phyloP scores from a whole-genome alignment of 768 basidiomycete species.

The Pisolithus tinctorius region DNA sequence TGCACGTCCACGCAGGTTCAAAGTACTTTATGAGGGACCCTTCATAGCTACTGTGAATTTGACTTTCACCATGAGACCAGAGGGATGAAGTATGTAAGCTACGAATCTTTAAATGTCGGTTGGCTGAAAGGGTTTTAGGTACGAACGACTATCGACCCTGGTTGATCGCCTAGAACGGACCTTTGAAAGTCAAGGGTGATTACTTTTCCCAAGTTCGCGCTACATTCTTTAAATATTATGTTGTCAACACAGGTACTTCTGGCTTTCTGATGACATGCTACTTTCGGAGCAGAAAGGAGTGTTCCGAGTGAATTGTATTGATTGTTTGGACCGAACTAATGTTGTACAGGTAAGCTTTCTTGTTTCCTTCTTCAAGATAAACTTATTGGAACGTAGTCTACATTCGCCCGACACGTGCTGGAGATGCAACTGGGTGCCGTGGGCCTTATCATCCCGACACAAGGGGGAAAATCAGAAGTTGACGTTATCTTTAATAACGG shows the following conservation, averaged over 20 bases:
- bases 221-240: background rate
- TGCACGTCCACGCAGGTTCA: too few relatives aligned
- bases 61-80: constrained; percentile 93
- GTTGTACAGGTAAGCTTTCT: constrained; percentile 67
- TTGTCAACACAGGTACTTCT: constrained; percentile 56
- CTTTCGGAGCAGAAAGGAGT: constrained; percentile 81
- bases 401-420: constrained; percentile 81
- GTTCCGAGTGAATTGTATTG: constrained; percentile 92
- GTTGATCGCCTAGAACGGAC: constrained; percentile 61
- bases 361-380: background rate
- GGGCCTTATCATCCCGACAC: constrained; percentile 53
- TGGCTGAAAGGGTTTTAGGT: constrained; percentile 36
- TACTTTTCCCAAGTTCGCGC: background rate
- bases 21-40: too few relatives aligned
- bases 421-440: constrained; percentile 68
- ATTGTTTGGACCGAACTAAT: constrained; percentile 92
- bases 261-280: constrained; percentile 64
- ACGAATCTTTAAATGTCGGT: background rate
- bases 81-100: constrained; percentile 76
- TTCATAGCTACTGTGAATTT: constrained; percentile 65
- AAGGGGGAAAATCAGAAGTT: constrained; percentile 48
- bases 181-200: constrained; percentile 76
- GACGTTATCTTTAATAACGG: constrained; percentile 79
- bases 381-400: constrained; percentile 50
- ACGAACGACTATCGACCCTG: constrained; percentile 85